phyloP scores from a whole-genome alignment of 164 flowering plant genomes.

The Vitis amurensis region DNA sequence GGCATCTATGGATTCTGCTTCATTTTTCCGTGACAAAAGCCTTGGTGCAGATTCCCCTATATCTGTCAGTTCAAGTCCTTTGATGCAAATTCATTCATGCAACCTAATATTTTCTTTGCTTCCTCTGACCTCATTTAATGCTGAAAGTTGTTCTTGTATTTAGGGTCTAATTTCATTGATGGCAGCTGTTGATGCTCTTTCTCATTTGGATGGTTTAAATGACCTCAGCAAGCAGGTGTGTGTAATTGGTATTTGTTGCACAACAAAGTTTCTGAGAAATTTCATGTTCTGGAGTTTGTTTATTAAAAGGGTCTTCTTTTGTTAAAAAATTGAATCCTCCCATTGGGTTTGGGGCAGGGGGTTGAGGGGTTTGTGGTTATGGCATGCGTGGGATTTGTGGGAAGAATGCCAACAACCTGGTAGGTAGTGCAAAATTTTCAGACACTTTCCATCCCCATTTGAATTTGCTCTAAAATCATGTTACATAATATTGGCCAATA shows the following conservation, averaged over 20 bases:
- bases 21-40: conserved; percentile 92
- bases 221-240: conserved; percentile 73
- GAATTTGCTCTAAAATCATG: too few species aligned
- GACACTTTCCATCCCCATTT: too few species aligned
- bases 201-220: conserved; percentile 55
- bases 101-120: not conserved
- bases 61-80: conserved; percentile 62
- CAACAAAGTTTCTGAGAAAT: not conserved
- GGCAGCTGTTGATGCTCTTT: conserved; percentile 96
- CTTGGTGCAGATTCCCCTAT: conserved; percentile 92
- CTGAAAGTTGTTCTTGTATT: not conserved
- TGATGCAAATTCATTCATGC: not conserved
- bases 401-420: too few species aligned
- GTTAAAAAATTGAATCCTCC: not conserved
- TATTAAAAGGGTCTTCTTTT: not conserved
- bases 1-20: conserved; percentile 88
- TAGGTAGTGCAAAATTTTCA: too few species aligned
- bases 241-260: not conserved
- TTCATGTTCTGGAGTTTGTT: not conserved
- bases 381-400: too few species aligned
- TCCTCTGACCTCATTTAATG: not conserved
- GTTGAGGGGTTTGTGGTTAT: too few species aligned
- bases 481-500: too few species aligned
- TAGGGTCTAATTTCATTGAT: conserved; percentile 89
- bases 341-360: not conserved